Conservation (phyloP, 78 protist genomes). For the Blattamonas nauphoetae region DNA sequence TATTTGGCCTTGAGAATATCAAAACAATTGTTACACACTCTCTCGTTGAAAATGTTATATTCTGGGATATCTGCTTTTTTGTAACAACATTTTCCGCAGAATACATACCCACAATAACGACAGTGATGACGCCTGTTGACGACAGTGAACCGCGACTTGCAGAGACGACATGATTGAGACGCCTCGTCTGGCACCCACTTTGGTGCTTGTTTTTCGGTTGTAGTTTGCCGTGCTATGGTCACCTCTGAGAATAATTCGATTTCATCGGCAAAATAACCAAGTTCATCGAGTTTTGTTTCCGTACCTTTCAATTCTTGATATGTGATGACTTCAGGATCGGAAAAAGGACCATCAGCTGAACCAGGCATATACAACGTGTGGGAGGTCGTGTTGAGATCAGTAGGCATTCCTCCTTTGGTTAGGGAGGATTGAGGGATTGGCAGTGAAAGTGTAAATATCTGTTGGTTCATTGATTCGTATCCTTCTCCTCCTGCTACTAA, state of each 20-base stretch:
- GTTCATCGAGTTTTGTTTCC: neutral
- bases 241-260: no score
- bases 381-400: neutral
- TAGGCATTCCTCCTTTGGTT: no score
- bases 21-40: neutral
- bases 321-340: neutral
- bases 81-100: neutral
- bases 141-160: neutral
- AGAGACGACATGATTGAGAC: neutral
- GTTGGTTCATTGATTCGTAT: neutral
- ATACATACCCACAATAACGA: neutral
- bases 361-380: no score
- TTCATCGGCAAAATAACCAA: no score
- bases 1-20: no score
- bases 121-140: neutral
- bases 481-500: neutral
- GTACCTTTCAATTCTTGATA: neutral
- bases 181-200: neutral
- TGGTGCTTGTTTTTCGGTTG: no score
- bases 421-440: no score
- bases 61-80: neutral
- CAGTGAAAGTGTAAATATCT: neutral
- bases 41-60: neutral
- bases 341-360: no score
- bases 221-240: no score